Conservation (phyloP, 1,284 basidiomycete genomes). For the Apiotrichum porosum region DNA sequence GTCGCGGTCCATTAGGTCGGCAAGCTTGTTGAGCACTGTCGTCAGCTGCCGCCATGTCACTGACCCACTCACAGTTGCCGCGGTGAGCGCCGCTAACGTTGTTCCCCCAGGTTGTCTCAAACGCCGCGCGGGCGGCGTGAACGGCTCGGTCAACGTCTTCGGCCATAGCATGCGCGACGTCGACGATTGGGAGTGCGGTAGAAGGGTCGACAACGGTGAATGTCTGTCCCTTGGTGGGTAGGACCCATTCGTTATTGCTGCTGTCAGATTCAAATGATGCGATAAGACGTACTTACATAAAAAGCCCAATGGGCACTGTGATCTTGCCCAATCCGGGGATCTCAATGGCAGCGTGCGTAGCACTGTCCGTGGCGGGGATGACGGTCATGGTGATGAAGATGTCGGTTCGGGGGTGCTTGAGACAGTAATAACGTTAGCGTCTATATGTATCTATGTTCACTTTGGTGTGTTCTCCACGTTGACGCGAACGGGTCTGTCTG, state of each 20-base stretch:
- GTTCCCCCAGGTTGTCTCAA: constrained; percentile 83
- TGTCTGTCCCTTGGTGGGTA: constrained; percentile 24
- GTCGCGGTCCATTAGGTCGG: constrained; percentile 86
- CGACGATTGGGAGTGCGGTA: constrained; percentile 51
- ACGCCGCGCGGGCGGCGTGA: constrained; percentile 70
- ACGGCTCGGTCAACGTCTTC: constrained; percentile 79
- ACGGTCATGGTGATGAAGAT: constrained; percentile 2
- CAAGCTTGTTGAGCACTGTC: constrained; percentile 71
- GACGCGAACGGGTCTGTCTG: no score
- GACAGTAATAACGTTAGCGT: no score
- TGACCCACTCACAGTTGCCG: constrained; percentile 53
- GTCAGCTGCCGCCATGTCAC: background rate
- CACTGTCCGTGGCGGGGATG: no score
- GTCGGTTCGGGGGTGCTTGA: no score
- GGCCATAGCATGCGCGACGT: constrained; percentile 29
- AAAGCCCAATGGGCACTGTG: constrained; percentile 70
- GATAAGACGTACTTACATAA: constrained; percentile 59
- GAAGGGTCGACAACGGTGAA: constrained; percentile 49
- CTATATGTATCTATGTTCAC: no score
- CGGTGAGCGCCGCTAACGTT: constrained; percentile 77
- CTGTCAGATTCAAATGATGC: background rate
- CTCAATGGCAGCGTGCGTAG: constrained; percentile 19
- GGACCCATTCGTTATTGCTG: constrained; percentile 39
- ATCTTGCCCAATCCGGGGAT: constrained; percentile 48
- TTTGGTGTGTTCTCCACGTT: no score